Percentiles rank a stretch among this genome's conserved stretches.
phyloP scores from a whole-genome alignment of 495 filamentous ascomycete genomes.

The Trypethelium eluteriae region DNA sequence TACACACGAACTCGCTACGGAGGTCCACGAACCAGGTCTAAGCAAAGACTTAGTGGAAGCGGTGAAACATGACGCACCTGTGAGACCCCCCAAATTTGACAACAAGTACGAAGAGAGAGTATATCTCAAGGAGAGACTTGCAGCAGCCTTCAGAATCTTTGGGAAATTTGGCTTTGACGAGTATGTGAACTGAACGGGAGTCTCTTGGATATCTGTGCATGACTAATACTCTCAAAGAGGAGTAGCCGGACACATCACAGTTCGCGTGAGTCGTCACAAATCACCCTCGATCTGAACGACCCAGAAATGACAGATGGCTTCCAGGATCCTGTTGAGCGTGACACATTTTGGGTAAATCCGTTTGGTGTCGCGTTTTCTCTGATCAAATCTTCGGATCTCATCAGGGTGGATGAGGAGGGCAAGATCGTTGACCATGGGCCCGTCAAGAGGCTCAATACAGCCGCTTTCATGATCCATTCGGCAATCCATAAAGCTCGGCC shows the following conservation, averaged over 20 bases:
- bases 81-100: conserved; percentile 36
- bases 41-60: not conserved
- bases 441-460: conserved; percentile 55
- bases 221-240: conserved; percentile 12
- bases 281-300: not conserved
- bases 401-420: conserved; percentile 57
- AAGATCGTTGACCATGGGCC: conserved; percentile 61
- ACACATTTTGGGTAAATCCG: conserved; percentile 74
- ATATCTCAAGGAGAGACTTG: conserved; percentile 59
- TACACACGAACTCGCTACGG: conserved; percentile 6
- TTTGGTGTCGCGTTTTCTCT: conserved; percentile 64
- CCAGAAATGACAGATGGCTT: not conserved
- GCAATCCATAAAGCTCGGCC: conserved; percentile 59
- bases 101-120: conserved; percentile 56
- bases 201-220: not conserved
- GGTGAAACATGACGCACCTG: not conserved
- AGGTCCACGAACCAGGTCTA: conserved; percentile 13
- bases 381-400: conserved; percentile 63
- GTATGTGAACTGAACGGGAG: conserved; percentile 26
- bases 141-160: conserved; percentile 62
- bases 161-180: conserved; percentile 62
- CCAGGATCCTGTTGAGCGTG: conserved; percentile 59
- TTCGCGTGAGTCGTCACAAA: conserved; percentile 24
- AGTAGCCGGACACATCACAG: conserved; percentile 38
- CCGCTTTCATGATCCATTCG: conserved; percentile 44